These are phyloP conservation scores for Hymenoscyphus albidus DNA, from an alignment of 2,329 filamentous ascomycete genomes.

Conservation along the genomic window DNA sequence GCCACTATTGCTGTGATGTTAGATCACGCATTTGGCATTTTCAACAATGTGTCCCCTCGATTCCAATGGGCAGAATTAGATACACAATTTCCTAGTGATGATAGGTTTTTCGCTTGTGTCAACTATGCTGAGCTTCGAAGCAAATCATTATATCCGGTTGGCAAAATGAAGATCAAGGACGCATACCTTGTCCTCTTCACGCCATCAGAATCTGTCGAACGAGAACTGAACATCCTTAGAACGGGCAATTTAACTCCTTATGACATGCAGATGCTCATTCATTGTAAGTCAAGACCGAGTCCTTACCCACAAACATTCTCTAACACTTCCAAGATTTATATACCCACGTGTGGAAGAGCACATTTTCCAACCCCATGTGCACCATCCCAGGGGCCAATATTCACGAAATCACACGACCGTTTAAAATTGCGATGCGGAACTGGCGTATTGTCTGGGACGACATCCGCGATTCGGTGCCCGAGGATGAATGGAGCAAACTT, in stretches of 20 bases:
- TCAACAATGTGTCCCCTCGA: conserved; percentile 33
- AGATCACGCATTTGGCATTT: conserved; percentile 33
- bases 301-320: not conserved
- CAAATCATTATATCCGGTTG: conserved; percentile 18
- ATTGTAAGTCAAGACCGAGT: conserved; percentile 22
- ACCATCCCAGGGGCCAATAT: conserved; percentile 20
- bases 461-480: conserved; percentile 18
- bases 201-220: conserved; percentile 16
- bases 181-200: conserved; percentile 30
- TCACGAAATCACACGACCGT: conserved; percentile 22
- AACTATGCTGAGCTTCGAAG: conserved; percentile 28
- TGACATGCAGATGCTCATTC: conserved; percentile 35
- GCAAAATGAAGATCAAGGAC: conserved; percentile 31
- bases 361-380: conserved; percentile 29
- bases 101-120: conserved; percentile 27
- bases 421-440: conserved; percentile 29
- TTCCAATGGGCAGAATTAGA: conserved; percentile 35
- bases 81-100: conserved; percentile 30
- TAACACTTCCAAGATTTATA: conserved; percentile 29
- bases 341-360: conserved; percentile 30
- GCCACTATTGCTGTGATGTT: conserved; percentile 31
- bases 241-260: conserved; percentile 24
- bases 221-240: conserved; percentile 22
- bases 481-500: conserved; percentile 29
- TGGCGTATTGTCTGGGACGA: conserved; percentile 34